Conservation (phyloP, 495 filamentous ascomycete genomes). For the Bathelium albidoporum region DNA sequence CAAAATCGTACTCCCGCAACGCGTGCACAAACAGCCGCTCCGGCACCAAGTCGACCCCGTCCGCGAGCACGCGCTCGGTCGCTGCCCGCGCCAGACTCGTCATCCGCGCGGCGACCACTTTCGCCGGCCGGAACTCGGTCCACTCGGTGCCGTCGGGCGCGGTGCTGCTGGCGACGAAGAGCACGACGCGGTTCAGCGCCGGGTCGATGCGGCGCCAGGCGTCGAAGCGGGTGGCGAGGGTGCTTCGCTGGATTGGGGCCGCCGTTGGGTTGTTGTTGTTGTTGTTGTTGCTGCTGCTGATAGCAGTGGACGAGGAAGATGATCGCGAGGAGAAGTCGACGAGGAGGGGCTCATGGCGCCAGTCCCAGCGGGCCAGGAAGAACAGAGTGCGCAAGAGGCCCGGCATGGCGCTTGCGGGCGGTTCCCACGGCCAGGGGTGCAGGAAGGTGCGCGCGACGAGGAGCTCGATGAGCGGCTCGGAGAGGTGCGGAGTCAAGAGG, state of each 20-base stretch:
- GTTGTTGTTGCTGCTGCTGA: neutral
- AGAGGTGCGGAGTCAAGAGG: slow-evolving; percentile 63
- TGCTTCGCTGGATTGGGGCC: too few relatives aligned
- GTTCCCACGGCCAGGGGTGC: slow-evolving; percentile 70
- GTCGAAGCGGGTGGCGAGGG: slow-evolving; percentile 59
- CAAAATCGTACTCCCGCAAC: slow-evolving; percentile 70
- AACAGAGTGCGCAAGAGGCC: slow-evolving; percentile 72
- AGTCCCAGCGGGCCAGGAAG: slow-evolving; percentile 80
- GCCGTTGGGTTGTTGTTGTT: neutral
- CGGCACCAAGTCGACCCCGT: slow-evolving; percentile 46
- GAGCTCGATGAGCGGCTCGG: slow-evolving; percentile 74
- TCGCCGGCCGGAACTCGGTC: slow-evolving; percentile 62
- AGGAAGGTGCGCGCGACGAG: slow-evolving; percentile 64
- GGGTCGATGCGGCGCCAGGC: slow-evolving; percentile 81
- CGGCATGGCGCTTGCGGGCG: slow-evolving; percentile 65
- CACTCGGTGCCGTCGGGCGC: slow-evolving; percentile 70
- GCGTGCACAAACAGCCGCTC: slow-evolving; percentile 57
- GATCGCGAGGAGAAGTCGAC: slow-evolving; percentile 63
- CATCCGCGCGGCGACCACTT: slow-evolving; percentile 77
- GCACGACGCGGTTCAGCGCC: slow-evolving; percentile 65
- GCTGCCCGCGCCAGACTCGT: slow-evolving; percentile 68
- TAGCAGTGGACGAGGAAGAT: too few relatives aligned
- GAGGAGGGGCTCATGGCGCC: slow-evolving; percentile 71
- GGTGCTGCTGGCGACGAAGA: slow-evolving; percentile 74
- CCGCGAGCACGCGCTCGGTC: slow-evolving; percentile 46